These are phyloP conservation scores for Laguncularia racemosa DNA, from an alignment of 345 rosid species.

Conservation along the genomic window DNA sequence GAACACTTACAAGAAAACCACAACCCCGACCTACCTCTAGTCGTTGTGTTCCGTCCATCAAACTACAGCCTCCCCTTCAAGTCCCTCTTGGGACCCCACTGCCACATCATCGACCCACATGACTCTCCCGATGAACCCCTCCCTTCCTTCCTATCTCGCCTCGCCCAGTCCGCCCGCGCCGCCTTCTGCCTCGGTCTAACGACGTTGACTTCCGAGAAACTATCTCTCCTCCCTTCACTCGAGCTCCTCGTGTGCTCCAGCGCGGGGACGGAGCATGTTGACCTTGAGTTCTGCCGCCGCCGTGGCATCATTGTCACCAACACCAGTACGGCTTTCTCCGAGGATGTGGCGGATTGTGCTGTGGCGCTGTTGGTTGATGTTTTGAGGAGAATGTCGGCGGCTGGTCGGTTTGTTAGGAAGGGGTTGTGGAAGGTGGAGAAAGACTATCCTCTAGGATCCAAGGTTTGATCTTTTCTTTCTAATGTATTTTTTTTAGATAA, in stretches of 20 bases:
- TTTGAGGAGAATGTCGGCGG: slow-evolving; percentile 28
- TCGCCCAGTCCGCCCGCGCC: slow-evolving; percentile 24
- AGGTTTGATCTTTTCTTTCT: slow-evolving; percentile 13
- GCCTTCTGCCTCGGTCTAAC: slow-evolving; percentile 15
- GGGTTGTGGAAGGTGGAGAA: slow-evolving; percentile 28
- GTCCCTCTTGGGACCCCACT: no score
- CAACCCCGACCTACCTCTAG: no score
- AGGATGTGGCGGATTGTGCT: slow-evolving; percentile 35
- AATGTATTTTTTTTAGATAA: no score
- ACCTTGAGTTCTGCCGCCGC: slow-evolving; percentile 30
- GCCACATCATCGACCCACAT: no score
- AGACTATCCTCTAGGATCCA: slow-evolving; percentile 27
- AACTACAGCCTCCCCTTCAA: no score
- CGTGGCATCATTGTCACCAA: slow-evolving; percentile 32
- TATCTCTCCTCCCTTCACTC: slow-evolving; percentile 25
- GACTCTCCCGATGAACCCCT: slow-evolving; percentile 1
- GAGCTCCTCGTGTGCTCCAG: slow-evolving; percentile 26
- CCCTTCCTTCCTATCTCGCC: slow-evolving; percentile 9
- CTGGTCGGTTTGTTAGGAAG: slow-evolving; percentile 19
- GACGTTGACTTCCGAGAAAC: slow-evolving; percentile 23
- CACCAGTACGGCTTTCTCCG: slow-evolving; percentile 25
- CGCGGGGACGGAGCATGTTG: slow-evolving; percentile 39
- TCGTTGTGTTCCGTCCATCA: no score
- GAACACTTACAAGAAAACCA: no score
- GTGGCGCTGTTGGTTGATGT: slow-evolving; percentile 41